Evolutionary conservation across 2,329 filamentous ascomycete genomes (phyloP).

Genomic region (Domatiomyces catenatus): DNA sequence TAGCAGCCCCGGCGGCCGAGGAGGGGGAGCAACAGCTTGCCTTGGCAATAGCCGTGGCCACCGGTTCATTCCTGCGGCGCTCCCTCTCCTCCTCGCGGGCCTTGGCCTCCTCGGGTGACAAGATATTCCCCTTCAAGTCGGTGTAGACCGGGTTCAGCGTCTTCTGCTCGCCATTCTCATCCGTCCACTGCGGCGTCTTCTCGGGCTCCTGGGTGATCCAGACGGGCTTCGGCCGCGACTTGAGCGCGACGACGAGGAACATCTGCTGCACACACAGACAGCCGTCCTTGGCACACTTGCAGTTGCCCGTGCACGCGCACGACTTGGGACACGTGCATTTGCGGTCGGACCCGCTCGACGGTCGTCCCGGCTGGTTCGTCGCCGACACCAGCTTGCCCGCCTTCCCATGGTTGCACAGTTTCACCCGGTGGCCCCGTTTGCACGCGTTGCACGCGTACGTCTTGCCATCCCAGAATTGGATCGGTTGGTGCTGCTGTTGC

Average conservation of each 20-base stretch:
- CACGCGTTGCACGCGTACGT: slow-evolving; percentile 17
- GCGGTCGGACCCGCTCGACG: slow-evolving; percentile 12
- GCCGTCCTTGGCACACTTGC: slow-evolving; percentile 12
- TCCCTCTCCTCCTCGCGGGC: slow-evolving; percentile 7
- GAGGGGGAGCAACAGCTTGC: background rate
- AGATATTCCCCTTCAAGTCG: slow-evolving; percentile 14
- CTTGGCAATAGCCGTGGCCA: background rate
- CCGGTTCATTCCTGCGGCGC: background rate
- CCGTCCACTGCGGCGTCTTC: slow-evolving; percentile 7
- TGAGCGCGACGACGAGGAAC: slow-evolving; percentile 11
- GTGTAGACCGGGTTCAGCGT: slow-evolving; percentile 14
- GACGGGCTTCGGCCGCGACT: slow-evolving; percentile 9
- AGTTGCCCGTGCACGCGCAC: slow-evolving; percentile 15
- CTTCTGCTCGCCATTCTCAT: slow-evolving; percentile 11
- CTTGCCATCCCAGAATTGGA: slow-evolving; percentile 15
- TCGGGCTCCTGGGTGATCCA: background rate
- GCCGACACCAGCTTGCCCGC: slow-evolving; percentile 11
- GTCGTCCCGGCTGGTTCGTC: slow-evolving; percentile 15
- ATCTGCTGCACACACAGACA: slow-evolving; percentile 14
- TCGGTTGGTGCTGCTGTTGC: slow-evolving; percentile 8
- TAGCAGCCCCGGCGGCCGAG: too few species aligned
- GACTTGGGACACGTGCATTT: slow-evolving; percentile 14
- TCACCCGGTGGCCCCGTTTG: slow-evolving; percentile 16
- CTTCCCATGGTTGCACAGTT: slow-evolving; percentile 15
- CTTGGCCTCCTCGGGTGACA: slow-evolving; percentile 11